These are phyloP conservation scores for Diaporthe citriasiana DNA, from an alignment of 2,329 filamentous ascomycete species.

Conservation along the genomic window DNA sequence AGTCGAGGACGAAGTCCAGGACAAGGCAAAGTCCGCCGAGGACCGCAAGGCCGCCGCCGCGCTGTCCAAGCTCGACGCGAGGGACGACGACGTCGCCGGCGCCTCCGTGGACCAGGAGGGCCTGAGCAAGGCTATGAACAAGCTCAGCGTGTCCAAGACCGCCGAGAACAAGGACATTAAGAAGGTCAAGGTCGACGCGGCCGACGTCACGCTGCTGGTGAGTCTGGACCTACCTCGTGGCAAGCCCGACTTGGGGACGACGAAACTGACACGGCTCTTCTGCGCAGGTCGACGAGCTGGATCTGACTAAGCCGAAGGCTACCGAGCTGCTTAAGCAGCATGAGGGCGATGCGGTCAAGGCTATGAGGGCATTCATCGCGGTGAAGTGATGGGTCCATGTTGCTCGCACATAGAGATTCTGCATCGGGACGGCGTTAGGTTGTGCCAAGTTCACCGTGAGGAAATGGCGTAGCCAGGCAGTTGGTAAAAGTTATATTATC, in stretches of 20 bases:
- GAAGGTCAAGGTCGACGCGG: conserved; percentile 80
- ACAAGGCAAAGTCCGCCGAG: conserved; percentile 75
- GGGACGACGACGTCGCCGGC: conserved; percentile 60
- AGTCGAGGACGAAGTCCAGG: conserved; percentile 68
- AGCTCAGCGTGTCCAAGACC: conserved; percentile 59
- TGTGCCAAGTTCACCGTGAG: background rate
- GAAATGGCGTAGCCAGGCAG: background rate
- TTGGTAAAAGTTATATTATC: background rate
- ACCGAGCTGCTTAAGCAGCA: conserved; percentile 81
- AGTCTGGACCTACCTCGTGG: conserved; percentile 48
- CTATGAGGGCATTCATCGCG: conserved; percentile 71
- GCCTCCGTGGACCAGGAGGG: conserved; percentile 78
- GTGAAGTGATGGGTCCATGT: conserved; percentile 30
- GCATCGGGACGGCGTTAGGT: conserved; percentile 33
- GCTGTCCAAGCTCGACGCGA: conserved; percentile 76
- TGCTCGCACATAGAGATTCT: background rate
- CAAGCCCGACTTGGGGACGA: background rate
- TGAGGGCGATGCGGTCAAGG: conserved; percentile 78
- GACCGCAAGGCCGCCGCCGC: conserved; percentile 83
- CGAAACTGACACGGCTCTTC: background rate
- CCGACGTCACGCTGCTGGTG: conserved; percentile 79
- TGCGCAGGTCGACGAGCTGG: conserved; percentile 75
- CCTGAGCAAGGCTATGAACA: conserved; percentile 79
- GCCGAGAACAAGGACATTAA: conserved; percentile 63
- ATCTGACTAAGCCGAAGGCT: conserved; percentile 78